Evolutionary conservation across 345 rosid species (phyloP), one percentile per base, ranked within the genome.

Genomic region (Dovyalis caffra): DNA sequence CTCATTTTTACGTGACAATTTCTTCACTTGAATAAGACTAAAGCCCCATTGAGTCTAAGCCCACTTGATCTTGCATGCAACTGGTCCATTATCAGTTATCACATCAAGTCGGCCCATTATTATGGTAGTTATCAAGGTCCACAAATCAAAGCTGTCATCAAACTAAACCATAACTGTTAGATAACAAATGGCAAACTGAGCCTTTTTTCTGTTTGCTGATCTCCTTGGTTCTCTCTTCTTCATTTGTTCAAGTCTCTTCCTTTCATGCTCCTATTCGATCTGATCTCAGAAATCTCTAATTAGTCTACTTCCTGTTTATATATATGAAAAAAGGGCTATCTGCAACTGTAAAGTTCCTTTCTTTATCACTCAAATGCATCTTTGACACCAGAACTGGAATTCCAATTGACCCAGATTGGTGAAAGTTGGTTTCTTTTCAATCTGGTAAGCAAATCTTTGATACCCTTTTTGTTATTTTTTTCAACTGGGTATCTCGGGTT

Each of bases 401-500:
- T 53, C 31, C 64, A n/a, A 34, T 31, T 57, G 53, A 75, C 5
- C 32, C 58, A 29, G 72, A 40, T 75, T 60, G 40, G n/a, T 25
- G 16, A 76, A 69, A 32, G 47, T 62, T 0, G 62, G 18, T 33
- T 60, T 40, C 28, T 58, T 76, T 69, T 21, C 35, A 32, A 40
- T 53, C 70, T 25, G 74, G 74, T 78, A 68, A 49, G 81, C 57
- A 49, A 57, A 31, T 72, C 25, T 38, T 2, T 23, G 57, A 29
- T 57, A 26, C 33, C 29, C 12, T 70, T 28, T 71, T 70, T 5
- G 63, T 16, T 43, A 9, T 61, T 61, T 65, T n/a, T 26, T 18
- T 15, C 40, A 38, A 66, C 3, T 47, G 73, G 68, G 64, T 47
- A 2, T 3, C 69, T 49, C n/a, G 58, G 31, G 1, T 45, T 62